Conservation (phyloP, 495 filamentous ascomycete species). For the Penicillium antarcticum region DNA sequence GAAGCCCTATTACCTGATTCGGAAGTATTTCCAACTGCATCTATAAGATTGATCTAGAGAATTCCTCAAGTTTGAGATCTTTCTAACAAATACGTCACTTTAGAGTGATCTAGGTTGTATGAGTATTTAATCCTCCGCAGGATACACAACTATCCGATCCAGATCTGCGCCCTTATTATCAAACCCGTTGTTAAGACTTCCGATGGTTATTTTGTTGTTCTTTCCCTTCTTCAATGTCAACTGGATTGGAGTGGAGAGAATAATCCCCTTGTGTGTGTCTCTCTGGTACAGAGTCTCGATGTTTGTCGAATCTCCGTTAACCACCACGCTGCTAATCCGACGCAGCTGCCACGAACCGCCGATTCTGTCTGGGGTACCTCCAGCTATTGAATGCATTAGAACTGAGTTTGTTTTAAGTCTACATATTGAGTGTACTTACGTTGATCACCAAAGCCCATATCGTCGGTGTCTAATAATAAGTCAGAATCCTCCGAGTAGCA, state of each 20-base stretch:
- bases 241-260: slow-evolving; percentile 22
- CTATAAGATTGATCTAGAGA: too few species aligned
- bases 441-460: slow-evolving; percentile 28
- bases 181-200: slow-evolving; percentile 19
- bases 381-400: slow-evolving; percentile 7
- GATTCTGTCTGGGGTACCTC: slow-evolving; percentile 23
- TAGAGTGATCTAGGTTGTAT: too few species aligned
- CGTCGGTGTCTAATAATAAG: slow-evolving; percentile 17
- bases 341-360: slow-evolving; percentile 25
- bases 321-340: slow-evolving; percentile 23
- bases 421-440: slow-evolving; percentile 9
- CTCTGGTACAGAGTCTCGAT: slow-evolving; percentile 22
- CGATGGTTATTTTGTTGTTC: slow-evolving; percentile 22
- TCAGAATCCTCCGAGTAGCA: not conserved
- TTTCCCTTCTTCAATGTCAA: slow-evolving; percentile 23
- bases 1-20: slow-evolving; percentile 20
- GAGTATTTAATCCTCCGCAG: slow-evolving; percentile 8
- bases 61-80: too few species aligned
- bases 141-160: slow-evolving; percentile 26
- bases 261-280: slow-evolving; percentile 26
- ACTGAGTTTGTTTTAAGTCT: not conserved
- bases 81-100: too few species aligned
- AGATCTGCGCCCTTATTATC: slow-evolving; percentile 24
- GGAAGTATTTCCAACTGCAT: not conserved
- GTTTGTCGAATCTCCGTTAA: slow-evolving; percentile 19